phyloP scores from a whole-genome alignment of 225 moss, liverwort and hornwort species.

The Pseudoscleropodium purum region DNA sequence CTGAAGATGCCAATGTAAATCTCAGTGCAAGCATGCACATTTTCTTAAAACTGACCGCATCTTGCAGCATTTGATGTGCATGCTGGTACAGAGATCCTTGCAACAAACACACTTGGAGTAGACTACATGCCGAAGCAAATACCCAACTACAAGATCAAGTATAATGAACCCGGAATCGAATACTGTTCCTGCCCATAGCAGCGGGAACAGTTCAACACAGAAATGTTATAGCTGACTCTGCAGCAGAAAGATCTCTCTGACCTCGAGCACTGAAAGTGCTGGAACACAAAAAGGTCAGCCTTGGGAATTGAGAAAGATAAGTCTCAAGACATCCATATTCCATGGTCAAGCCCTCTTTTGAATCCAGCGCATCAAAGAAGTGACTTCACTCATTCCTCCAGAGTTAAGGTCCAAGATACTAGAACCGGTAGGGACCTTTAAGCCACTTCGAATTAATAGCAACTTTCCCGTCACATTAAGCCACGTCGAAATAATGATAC shows the following conservation, averaged over 20 bases:
- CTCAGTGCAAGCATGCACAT: neutral
- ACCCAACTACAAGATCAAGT: neutral
- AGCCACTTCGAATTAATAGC: neutral
- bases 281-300: constrained; percentile 44
- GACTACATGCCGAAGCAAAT: neutral
- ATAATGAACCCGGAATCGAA: neutral
- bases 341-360: neutral
- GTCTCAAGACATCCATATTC: constrained; percentile 40
- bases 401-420: neutral
- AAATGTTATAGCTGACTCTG: neutral
- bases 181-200: neutral
- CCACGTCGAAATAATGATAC: neutral
- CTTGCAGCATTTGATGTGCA: neutral
- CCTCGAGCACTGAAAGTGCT: constrained; percentile 51
- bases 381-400: neutral
- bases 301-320: constrained; percentile 37
- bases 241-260: neutral
- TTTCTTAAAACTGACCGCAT: neutral
- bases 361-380: constrained; percentile 24
- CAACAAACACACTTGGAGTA: neutral
- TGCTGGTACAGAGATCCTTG: neutral
- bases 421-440: neutral
- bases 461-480: neutral
- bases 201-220: neutral
- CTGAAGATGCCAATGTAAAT: neutral